Evolutionary conservation across 495 filamentous ascomycete genomes (phyloP), one percentile per base, ranked within the genome.

Genomic region (Xylaria sp.): DNA sequence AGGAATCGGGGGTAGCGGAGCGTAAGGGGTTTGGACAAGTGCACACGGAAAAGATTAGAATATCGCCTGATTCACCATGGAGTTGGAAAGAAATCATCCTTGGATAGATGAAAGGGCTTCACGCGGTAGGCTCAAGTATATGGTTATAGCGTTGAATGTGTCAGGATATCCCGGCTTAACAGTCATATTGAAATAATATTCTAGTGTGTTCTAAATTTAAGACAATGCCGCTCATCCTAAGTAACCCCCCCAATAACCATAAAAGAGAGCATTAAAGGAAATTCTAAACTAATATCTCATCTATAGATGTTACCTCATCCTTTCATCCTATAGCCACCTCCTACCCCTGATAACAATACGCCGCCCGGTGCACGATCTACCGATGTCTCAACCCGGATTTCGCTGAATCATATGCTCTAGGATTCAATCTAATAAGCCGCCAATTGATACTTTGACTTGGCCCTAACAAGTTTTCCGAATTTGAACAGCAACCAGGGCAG

Each of bases 401-500:
- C 15, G 1, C 11, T 8, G 31, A 31, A 61, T 0, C 0, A 40
- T 4, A 40, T n/a, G n/a, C n/a, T 61, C 21, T 12, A 5, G 19
- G 15, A 5, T 4, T 11, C 0, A 24, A 19, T 33, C 29, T 37
- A 72, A 14, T 72, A 68, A 31, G 55, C 26, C 6, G 65, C 71
- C 9, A 81, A 79, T 66, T 80, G 78, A 69, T 86, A 88, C 61
- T 75, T 80, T 61, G 85, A 87, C 71, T 76, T 80, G 3, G 72
- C 76, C 24, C 86, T 80, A 63, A 89, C 86, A 29, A 62, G 71
- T 37, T 83, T 82, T 11, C 87, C 87, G 68, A 78, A 88, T 48
- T 78, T 79, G 76, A 82, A 83, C 48, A 89, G 79, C 0, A 85
- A 79, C 82, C 82, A 90, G 1, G 89, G 89, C 19, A 90, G 80